Evolutionary conservation across 2,329 filamentous ascomycete genomes (phyloP).

Genomic region (Botrytis hyacinthi): DNA sequence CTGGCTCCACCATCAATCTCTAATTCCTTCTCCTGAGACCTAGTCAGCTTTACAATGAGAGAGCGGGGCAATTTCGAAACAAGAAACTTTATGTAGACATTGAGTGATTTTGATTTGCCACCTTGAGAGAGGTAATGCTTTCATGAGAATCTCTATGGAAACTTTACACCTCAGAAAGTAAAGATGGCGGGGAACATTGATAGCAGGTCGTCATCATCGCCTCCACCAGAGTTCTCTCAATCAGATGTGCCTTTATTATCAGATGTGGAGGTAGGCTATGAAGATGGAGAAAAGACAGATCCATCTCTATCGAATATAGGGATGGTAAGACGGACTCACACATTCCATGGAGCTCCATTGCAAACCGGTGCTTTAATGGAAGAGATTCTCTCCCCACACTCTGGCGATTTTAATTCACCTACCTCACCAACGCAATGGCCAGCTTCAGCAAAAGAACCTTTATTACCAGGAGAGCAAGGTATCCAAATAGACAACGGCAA

Average conservation of each 20-base stretch:
- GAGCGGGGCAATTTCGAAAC: neutral
- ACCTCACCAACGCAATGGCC: neutral
- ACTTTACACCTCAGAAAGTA: neutral
- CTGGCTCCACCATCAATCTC: constrained; percentile 19
- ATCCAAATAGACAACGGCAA: neutral
- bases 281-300: neutral
- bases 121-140: neutral
- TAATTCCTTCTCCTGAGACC: constrained; percentile 22
- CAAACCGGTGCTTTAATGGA: constrained; percentile 11
- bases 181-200: constrained; percentile 7
- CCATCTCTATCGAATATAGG: neutral
- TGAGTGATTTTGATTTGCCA: neutral
- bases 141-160: neutral
- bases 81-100: neutral
- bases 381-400: neutral
- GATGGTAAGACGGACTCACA: neutral
- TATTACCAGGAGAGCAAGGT: constrained; percentile 1
- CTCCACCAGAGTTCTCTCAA: neutral
- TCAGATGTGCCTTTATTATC: constrained; percentile 5
- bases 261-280: neutral
- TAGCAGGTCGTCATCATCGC: neutral
- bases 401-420: neutral
- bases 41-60: neutral
- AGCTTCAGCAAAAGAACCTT: constrained; percentile 11
- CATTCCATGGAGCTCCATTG: neutral